These are phyloP conservation scores for Gaillardinia entomophila DNA, from an alignment of 805 yeast genomes.

Conservation along the genomic window DNA sequence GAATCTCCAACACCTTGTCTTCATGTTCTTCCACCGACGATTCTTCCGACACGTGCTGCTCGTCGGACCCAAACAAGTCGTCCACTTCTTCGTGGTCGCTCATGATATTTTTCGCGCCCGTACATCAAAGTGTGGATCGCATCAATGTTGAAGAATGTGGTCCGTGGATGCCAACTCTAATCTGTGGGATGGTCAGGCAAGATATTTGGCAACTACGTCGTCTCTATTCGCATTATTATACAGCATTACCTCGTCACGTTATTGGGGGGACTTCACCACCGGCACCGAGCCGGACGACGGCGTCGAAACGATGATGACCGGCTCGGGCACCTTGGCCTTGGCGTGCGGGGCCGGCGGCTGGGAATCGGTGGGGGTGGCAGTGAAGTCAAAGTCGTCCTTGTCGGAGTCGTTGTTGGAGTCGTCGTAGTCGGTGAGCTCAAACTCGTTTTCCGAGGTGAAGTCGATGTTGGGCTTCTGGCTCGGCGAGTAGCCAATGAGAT, in stretches of 20 bases:
- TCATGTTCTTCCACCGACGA: slow-evolving; percentile 28
- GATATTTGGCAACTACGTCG: no score
- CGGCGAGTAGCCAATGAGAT: slow-evolving; percentile 31
- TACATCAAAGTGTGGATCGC: no score
- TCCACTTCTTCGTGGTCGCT: slow-evolving; percentile 1
- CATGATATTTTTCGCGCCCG: no score
- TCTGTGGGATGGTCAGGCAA: no score
- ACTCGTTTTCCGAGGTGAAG: slow-evolving; percentile 36
- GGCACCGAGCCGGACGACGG: background rate
- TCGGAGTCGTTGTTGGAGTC: slow-evolving; percentile 1
- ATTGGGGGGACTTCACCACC: no score
- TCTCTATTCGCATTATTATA: no score
- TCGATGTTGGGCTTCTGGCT: slow-evolving; percentile 39
- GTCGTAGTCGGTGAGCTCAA: slow-evolving; percentile 23
- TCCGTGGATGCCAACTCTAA: no score
- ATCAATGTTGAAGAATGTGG: no score
- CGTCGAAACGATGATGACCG: background rate
- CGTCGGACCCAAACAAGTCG: background rate
- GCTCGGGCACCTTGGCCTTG: background rate
- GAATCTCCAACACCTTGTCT: slow-evolving; percentile 29
- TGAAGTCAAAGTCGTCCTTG: background rate
- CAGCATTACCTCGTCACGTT: no score
- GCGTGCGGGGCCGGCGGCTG: no score
- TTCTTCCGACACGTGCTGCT: slow-evolving; percentile 14
- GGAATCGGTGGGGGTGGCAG: no score